These are phyloP conservation scores for Botrytis porri DNA, from an alignment of 2,329 filamentous ascomycete genomes.

Conservation along the genomic window DNA sequence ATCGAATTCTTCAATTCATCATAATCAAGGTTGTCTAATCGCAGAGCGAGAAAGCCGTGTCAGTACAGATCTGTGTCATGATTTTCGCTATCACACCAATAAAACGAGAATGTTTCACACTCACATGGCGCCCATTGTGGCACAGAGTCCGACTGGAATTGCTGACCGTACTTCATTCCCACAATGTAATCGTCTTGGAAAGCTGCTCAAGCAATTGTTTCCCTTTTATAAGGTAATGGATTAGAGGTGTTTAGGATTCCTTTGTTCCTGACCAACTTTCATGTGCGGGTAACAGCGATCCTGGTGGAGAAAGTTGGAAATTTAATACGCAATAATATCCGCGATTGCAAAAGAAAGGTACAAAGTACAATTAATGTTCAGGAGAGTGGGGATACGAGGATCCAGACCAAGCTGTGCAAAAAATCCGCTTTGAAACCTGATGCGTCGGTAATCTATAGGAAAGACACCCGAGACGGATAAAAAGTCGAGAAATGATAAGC, in stretches of 20 bases:
- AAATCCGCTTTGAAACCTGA: neutral
- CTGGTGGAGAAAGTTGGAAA: constrained; percentile 7
- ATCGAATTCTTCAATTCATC: constrained; percentile 83
- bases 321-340: constrained; percentile 6
- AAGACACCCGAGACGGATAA: neutral
- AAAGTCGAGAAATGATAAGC: neutral
- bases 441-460: neutral
- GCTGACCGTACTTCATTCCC: constrained; percentile 73
- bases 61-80: constrained; percentile 19
- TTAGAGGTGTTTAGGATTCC: neutral
- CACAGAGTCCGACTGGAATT: constrained; percentile 71
- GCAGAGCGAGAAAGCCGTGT: constrained; percentile 17
- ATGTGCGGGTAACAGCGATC: constrained; percentile 4
- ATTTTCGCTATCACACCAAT: constrained; percentile 1
- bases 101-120: constrained; percentile 32
- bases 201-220: constrained; percentile 1
- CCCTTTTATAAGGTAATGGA: neutral
- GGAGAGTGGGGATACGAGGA: neutral
- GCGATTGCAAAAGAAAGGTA: neutral
- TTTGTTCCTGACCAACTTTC: constrained; percentile 1
- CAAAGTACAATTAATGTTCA: neutral
- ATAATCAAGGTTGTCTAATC: constrained; percentile 79
- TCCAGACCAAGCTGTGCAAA: neutral
- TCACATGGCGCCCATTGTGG: constrained; percentile 77
- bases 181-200: neutral